A percentile compares a stretch with the other conserved stretches of the same genome.
These are phyloP conservation scores for Plasmopara muralis DNA, from an alignment of 352 stramenopile genomes.

Conservation along the genomic window DNA sequence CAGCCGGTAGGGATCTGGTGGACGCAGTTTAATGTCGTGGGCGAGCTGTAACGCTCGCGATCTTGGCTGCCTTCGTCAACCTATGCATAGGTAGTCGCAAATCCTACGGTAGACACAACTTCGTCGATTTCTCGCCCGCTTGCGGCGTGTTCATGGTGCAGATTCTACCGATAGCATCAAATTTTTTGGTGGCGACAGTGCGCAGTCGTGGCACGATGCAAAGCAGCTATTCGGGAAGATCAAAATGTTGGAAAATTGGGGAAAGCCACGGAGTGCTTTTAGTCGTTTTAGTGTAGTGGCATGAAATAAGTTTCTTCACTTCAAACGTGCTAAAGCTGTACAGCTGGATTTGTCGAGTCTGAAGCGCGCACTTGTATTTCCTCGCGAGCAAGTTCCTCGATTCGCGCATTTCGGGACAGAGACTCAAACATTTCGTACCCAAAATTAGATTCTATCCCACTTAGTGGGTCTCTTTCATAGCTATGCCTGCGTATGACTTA, in stretches of 20 bases:
- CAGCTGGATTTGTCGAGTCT: constrained; percentile 49
- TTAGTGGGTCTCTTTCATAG: too few species aligned
- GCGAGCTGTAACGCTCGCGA: too few species aligned
- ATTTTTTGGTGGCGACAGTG: constrained; percentile 15
- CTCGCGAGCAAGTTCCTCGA: too few species aligned
- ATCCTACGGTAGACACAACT: constrained; percentile 46
- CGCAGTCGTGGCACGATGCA: constrained; percentile 23
- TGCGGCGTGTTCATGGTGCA: constrained; percentile 15
- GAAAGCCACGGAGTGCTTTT: constrained; percentile 17
- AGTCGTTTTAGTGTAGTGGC: constrained; percentile 46
- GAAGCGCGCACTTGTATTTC: too few species aligned
- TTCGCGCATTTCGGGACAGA: too few species aligned
- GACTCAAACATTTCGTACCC: too few species aligned
- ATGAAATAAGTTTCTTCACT: constrained; percentile 36
- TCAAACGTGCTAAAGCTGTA: constrained; percentile 51
- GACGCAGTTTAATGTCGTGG: too few species aligned
- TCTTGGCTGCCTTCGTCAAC: too few species aligned
- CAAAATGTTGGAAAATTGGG: constrained; percentile 6
- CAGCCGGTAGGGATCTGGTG: too few species aligned
- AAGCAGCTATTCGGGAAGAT: constrained; percentile 29
- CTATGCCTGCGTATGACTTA: too few species aligned
- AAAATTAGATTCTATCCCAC: too few species aligned
- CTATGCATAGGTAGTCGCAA: too few species aligned
- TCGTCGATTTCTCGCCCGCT: constrained; percentile 67
- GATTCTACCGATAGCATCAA: constrained; percentile 11